phyloP scores from a whole-genome alignment of 805 yeast species.

The Isabelozyma rhagii region DNA sequence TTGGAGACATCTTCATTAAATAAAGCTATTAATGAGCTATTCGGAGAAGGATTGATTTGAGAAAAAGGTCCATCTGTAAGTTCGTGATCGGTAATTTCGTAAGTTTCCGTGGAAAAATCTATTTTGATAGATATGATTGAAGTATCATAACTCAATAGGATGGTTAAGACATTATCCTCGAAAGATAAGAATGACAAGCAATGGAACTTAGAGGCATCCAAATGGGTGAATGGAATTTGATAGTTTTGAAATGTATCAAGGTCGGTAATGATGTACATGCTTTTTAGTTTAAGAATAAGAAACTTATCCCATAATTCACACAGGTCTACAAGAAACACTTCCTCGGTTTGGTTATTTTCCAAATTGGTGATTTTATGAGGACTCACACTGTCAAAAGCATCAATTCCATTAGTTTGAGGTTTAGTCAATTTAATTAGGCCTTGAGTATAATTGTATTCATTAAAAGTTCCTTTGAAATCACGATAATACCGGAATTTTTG shows the following conservation, averaged over 20 bases:
- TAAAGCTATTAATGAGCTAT: slow-evolving; percentile 53
- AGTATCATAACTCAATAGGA: slow-evolving; percentile 21
- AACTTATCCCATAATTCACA: slow-evolving; percentile 37
- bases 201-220: slow-evolving; percentile 18
- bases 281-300: slow-evolving; percentile 40
- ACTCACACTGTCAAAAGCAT: not conserved
- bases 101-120: slow-evolving; percentile 16
- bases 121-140: slow-evolving; percentile 25
- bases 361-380: slow-evolving; percentile 16
- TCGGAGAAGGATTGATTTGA: slow-evolving; percentile 47
- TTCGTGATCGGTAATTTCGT: slow-evolving; percentile 31
- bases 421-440: slow-evolving; percentile 9
- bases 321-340: slow-evolving; percentile 20
- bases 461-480: slow-evolving; percentile 67
- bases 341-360: slow-evolving; percentile 29
- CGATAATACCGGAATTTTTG: slow-evolving; percentile 56
- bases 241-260: slow-evolving; percentile 40
- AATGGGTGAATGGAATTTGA: slow-evolving; percentile 27
- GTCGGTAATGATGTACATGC: slow-evolving; percentile 29
- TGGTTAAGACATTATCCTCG: slow-evolving; percentile 11
- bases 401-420: not conserved
- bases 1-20: slow-evolving; percentile 33
- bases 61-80: slow-evolving; percentile 51
- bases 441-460: slow-evolving; percentile 39
- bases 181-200: slow-evolving; percentile 11